Evolutionary conservation across 2,329 filamentous ascomycete genomes (phyloP).

Genomic region (Penicillium vulpinum): DNA sequence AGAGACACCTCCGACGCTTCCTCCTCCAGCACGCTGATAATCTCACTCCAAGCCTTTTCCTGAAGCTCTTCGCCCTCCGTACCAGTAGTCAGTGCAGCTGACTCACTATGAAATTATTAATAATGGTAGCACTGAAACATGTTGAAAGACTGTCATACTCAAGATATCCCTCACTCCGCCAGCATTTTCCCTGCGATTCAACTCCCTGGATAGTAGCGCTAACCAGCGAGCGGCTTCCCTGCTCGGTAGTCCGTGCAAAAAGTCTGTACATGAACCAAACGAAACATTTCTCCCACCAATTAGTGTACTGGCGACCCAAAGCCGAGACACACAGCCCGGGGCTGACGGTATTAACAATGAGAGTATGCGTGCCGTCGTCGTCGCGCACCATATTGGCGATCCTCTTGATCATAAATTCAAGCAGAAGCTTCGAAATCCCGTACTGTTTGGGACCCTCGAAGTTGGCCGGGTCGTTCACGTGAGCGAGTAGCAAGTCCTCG

Average conservation of each 20-base stretch:
- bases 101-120: conserved; percentile 33
- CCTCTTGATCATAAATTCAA: conserved; percentile 45
- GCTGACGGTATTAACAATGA: conserved; percentile 49
- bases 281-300: conserved; percentile 36
- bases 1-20: conserved; percentile 24
- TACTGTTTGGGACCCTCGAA: conserved; percentile 42
- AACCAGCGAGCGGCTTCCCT: conserved; percentile 47
- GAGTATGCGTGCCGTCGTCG: conserved; percentile 36
- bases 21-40: conserved; percentile 34
- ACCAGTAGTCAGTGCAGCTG: conserved; percentile 32
- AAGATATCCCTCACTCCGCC: conserved; percentile 43
- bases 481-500: conserved; percentile 33
- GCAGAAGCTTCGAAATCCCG: conserved; percentile 43
- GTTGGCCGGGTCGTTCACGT: conserved; percentile 33
- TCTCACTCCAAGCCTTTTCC: conserved; percentile 44
- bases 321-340: conserved; percentile 48
- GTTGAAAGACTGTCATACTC: conserved; percentile 29
- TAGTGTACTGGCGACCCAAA: conserved; percentile 43
- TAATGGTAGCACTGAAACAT: not conserved
- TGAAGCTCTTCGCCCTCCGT: conserved; percentile 39
- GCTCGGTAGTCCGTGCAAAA: conserved; percentile 46
- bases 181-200: conserved; percentile 47
- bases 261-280: conserved; percentile 39
- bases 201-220: conserved; percentile 44
- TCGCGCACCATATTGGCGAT: conserved; percentile 34